Evolutionary conservation across 192 early-diverging fungal genomes (phyloP).

Genomic region (Dissophora globulifera): DNA sequence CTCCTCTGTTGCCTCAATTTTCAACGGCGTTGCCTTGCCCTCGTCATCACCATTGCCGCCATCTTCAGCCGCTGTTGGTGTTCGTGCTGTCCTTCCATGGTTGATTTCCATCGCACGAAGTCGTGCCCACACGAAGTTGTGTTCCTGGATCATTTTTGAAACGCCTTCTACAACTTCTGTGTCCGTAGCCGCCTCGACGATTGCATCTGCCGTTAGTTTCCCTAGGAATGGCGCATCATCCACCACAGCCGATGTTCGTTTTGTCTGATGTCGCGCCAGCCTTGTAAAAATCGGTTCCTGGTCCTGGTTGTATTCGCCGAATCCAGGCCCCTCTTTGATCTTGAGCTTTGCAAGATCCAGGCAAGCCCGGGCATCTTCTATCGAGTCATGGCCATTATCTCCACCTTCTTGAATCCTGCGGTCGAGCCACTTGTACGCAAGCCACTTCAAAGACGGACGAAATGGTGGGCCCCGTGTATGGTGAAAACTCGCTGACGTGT

Average conservation of each 20-base stretch:
- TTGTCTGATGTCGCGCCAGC: slow-evolving; percentile 14
- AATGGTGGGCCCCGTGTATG: slow-evolving; percentile 61
- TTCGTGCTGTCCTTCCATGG: slow-evolving; percentile 13
- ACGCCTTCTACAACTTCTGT: slow-evolving; percentile 18
- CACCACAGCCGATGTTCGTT: slow-evolving; percentile 37
- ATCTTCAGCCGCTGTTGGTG: background rate
- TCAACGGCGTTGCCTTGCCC: no score
- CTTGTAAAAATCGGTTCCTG: slow-evolving; percentile 29
- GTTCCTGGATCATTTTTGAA: slow-evolving; percentile 3
- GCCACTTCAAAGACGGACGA: slow-evolving; percentile 61
- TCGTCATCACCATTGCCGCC: no score
- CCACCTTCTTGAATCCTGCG: slow-evolving; percentile 65
- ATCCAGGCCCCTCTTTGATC: slow-evolving; percentile 52
- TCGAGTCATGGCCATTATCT: slow-evolving; percentile 68
- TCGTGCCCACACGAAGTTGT: slow-evolving; percentile 35
- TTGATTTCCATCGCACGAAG: slow-evolving; percentile 46
- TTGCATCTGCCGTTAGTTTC: background rate
- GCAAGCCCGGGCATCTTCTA: slow-evolving; percentile 73
- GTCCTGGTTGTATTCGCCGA: slow-evolving; percentile 52
- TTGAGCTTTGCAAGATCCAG: slow-evolving; percentile 72
- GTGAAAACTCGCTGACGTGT: slow-evolving; percentile 69
- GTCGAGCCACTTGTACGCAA: slow-evolving; percentile 60
- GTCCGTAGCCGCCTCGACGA: slow-evolving; percentile 21
- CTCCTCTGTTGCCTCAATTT: slow-evolving; percentile 14
- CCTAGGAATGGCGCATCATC: slow-evolving; percentile 18